Percentiles rank a stretch among this genome's conserved stretches.
Conservation (phyloP, 1,139 yeast genomes). For the Geotrichum klebahnii region DNA sequence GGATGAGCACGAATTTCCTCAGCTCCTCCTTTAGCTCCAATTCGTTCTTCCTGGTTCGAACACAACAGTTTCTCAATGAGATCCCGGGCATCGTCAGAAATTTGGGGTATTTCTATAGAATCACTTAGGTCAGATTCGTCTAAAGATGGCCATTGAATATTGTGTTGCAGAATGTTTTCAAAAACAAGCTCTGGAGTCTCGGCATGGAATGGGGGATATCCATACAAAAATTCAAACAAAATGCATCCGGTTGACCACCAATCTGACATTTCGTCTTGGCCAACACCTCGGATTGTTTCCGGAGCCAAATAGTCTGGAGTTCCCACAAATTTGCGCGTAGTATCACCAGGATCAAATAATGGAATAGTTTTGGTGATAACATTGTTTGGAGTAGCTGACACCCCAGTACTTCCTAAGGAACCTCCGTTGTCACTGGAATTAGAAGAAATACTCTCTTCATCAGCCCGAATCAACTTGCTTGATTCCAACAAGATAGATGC, state of each 20-base stretch:
- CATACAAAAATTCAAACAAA: constrained; percentile 83
- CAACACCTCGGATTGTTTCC: constrained; percentile 81
- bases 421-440: constrained; percentile 13
- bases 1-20: constrained; percentile 74
- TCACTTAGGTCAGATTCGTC: constrained; percentile 44
- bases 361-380: constrained; percentile 15
- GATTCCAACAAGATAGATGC: constrained; percentile 18
- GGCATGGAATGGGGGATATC: constrained; percentile 94
- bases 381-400: neutral
- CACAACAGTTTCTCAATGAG: constrained; percentile 60
- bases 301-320: constrained; percentile 98
- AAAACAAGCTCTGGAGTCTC: constrained; percentile 76
- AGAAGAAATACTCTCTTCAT: constrained; percentile 18
- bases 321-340: constrained; percentile 68
- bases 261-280: constrained; percentile 84
- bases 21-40: constrained; percentile 69
- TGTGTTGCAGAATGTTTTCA: constrained; percentile 66
- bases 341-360: constrained; percentile 31
- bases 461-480: constrained; percentile 5
- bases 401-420: constrained; percentile 11
- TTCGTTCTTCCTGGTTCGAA: constrained; percentile 58
- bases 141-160: constrained; percentile 84
- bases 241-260: constrained; percentile 99
- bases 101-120: constrained; percentile 34
- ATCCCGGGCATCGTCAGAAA: constrained; percentile 70